Evolutionary conservation across 1,139 yeast genomes (phyloP).

Genomic region (Wickerhamomyces sp.): DNA sequence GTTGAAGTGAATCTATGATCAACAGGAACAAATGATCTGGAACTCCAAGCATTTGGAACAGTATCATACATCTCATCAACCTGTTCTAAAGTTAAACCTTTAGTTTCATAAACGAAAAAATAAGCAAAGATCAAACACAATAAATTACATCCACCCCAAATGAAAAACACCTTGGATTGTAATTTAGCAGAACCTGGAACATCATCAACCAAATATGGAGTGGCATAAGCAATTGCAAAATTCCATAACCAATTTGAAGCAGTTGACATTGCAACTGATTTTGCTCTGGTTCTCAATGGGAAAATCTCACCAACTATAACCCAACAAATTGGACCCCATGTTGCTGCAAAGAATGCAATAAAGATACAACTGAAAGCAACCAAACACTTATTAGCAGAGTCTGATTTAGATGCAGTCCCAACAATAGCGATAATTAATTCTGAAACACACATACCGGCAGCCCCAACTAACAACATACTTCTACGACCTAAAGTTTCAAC

Average conservation of each 20-base stretch:
- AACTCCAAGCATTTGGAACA: conserved; percentile 37
- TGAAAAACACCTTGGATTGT: conserved; percentile 65
- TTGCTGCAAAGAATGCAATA: conserved; percentile 67
- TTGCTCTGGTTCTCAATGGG: conserved; percentile 68
- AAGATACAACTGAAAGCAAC: conserved; percentile 67
- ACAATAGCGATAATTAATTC: conserved; percentile 57
- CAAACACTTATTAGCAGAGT: conserved; percentile 51
- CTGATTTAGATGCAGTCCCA: conserved; percentile 38
- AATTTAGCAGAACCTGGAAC: conserved; percentile 57
- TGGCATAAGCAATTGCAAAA: conserved; percentile 66
- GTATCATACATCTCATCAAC: conserved; percentile 54
- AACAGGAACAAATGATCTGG: conserved; percentile 42
- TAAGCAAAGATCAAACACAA: conserved; percentile 45
- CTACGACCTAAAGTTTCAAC: conserved; percentile 54
- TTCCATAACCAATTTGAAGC: conserved; percentile 81
- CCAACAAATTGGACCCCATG: conserved; percentile 84
- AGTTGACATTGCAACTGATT: conserved; percentile 67
- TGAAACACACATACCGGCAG: conserved; percentile 54
- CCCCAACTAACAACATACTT: conserved; percentile 45
- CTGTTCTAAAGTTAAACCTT: conserved; percentile 62
- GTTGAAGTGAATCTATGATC: conserved; percentile 14
- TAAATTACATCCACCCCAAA: conserved; percentile 55
- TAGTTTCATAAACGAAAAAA: conserved; percentile 59
- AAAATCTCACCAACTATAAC: conserved; percentile 71
- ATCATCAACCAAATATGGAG: conserved; percentile 65